Evolutionary conservation across 2,329 filamentous ascomycete genomes (phyloP), one percentile per base, ranked within the genome.

Genomic region (Xylaria sp.): DNA sequence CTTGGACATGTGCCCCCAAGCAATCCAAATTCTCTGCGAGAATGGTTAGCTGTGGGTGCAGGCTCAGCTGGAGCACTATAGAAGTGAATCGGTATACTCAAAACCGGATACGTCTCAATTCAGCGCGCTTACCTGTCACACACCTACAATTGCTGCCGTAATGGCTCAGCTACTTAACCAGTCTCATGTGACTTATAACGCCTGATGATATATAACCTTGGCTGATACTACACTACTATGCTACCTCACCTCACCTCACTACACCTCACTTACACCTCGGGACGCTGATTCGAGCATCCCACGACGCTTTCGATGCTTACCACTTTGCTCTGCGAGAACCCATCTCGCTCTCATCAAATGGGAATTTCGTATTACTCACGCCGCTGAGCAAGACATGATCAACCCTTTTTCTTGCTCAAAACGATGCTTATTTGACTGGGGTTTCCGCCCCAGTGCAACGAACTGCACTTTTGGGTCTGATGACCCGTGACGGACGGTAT

Each of bases 291-390:
- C 13, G 18, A 51, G 23, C 13, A 57, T 35, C 32, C 27, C 29
- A 68, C 32, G 23, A 27, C 21, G 42, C n/a, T 37, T 61, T 62
- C 35, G n/a, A 54, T 37, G 50, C 61, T 62, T 61, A 54, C 57
- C 57, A 65, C 57, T 37, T 47, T 42, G 16, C 37, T 47, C 27
- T 32, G 63, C 29, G 8, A 29, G 23, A 44, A 29, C 23, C 35
- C 32, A 35, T 27, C 29, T 53, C 35, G 23, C 23, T 44, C 23
- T 57, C 18, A 10, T 50, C 42, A 50, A 51, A 3, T 3, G 32
- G 13, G 32, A 29, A 23, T 23, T 16, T 51, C 2, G 12, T 21
- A 32, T 25, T 40, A 16, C 50, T 63, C 40, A 48, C 42, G 10
- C 10, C 42, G 18, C 53, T 29, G 10, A 44, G n/a, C 25, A 59